Conservation (phyloP, 495 filamentous ascomycete genomes). For the Penicillium coffeae region DNA sequence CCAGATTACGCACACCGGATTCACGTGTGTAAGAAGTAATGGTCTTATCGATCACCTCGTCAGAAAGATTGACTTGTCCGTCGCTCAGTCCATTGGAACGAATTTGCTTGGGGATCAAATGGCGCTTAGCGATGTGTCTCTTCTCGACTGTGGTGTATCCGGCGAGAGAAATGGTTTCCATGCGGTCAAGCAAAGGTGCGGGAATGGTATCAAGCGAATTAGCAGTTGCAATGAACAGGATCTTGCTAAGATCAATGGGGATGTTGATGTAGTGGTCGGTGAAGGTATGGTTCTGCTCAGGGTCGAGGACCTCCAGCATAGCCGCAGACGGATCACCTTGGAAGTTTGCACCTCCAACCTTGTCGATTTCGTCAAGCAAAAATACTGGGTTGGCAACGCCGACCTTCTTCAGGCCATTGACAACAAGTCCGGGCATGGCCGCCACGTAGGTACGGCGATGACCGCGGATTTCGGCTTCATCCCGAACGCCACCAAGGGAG, state of each 20-base stretch:
- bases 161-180: conserved; percentile 89
- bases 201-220: conserved; percentile 96
- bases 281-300: conserved; percentile 95
- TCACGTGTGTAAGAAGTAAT: conserved; percentile 96
- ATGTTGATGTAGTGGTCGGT: conserved; percentile 96
- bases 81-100: conserved; percentile 70
- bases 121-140: conserved; percentile 86
- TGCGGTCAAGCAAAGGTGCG: conserved; percentile 87
- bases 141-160: conserved; percentile 99
- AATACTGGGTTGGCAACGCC: conserved; percentile 96
- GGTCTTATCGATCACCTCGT: conserved; percentile 87
- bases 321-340: conserved; percentile 98
- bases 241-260: conserved; percentile 92
- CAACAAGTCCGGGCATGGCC: conserved; percentile 95
- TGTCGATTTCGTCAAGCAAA: conserved; percentile 97
- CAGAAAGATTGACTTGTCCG: conserved; percentile 68
- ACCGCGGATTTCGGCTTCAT: conserved; percentile 95
- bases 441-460: conserved; percentile 97
- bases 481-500: conserved; percentile 90
- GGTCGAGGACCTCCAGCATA: conserved; percentile 97
- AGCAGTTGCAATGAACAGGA: conserved; percentile 97
- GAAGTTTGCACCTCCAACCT: conserved; percentile 86
- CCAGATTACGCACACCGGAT: conserved; percentile 94
- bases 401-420: conserved; percentile 92
- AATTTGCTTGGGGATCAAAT: conserved; percentile 93